Base-by-base conservation (phyloP, 2,329 filamentous ascomycete genomes). In the Ophiocordyceps camponoti-saundersi region DNA sequence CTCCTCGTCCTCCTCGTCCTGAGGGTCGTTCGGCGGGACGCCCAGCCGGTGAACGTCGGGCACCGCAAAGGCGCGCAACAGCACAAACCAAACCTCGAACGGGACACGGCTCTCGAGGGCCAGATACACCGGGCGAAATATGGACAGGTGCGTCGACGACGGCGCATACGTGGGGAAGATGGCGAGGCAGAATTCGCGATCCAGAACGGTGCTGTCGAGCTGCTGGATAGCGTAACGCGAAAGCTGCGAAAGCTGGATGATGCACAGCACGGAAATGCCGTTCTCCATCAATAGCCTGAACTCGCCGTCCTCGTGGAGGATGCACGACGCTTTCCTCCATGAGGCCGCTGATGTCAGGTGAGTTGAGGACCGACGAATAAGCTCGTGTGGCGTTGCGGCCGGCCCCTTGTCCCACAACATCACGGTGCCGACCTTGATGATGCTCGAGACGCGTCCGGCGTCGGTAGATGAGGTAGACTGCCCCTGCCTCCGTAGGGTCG, bases 61-160 rank as follows among this genome's bases (percentile, higher is more conserved):
- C 43, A 94, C 81, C 0, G 90, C 87, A 61, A 95, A 95, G 0
- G 90, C 88, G 51, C 90, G 79, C 29, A 98, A 64, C 11, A 98
- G 69, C 7, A 95, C 89, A 56, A 94, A 90, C 92, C 92, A 98
- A 13, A 95, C 92, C 60, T 98, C 92, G 56, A 93, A 95, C n/a
- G 94, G 71, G 7, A 94, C 79, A 41, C 89, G 77, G 23, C 79
- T 89, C 54, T 96, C 90, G 42, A 95, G 66, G 3, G 86, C 84
- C 32, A 98, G 70, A 59, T 94, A 95, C 34, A 96, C 80, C 0
- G 92, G 90, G n/a, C 85, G 79, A 49, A 87, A 80, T 26, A 90
- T 76, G 7, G 83, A 82, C 48, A 90, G 70, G 18, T 82, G 75
- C 3, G 78, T 82, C 1, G 85, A 76, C 20, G 78, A 79, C 11